Conservation (phyloP, 768 basidiomycete genomes). For the Mycena polygramma region DNA sequence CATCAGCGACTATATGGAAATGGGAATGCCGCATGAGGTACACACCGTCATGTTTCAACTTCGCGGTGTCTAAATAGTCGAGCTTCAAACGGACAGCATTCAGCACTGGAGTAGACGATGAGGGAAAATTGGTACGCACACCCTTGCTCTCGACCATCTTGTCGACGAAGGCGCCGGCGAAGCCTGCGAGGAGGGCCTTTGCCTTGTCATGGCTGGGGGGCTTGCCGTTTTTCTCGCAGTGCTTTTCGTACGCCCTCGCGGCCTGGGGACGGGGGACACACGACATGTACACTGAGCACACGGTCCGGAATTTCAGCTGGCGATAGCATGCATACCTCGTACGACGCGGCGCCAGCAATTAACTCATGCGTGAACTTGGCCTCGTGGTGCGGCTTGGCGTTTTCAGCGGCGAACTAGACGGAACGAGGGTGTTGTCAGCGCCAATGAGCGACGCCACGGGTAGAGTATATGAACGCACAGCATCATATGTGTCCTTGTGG, state of each 20-base stretch:
- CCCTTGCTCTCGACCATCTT: slow-evolving; percentile 64
- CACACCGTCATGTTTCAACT: neutral
- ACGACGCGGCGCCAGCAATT: slow-evolving; percentile 75
- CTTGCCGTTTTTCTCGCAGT: slow-evolving; percentile 55
- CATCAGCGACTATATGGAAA: too few relatives aligned
- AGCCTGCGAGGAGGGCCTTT: slow-evolving; percentile 61
- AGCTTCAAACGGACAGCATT: neutral
- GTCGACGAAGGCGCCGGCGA: slow-evolving; percentile 57
- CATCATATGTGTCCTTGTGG: slow-evolving; percentile 6
- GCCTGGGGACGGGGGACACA: slow-evolving; percentile 53
- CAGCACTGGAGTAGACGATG: neutral
- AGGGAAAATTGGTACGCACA: slow-evolving; percentile 41
- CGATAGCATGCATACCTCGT: slow-evolving; percentile 56
- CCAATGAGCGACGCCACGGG: neutral
- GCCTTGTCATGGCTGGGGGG: slow-evolving; percentile 54
- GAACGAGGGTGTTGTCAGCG: neutral
- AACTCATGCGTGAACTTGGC: slow-evolving; percentile 73
- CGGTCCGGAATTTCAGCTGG: too few relatives aligned
- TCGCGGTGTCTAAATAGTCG: neutral
- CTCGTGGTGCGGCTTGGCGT: slow-evolving; percentile 54
- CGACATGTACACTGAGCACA: too few relatives aligned
- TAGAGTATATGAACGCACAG: neutral
- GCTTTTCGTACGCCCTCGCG: slow-evolving; percentile 67
- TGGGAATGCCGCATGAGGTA: neutral
- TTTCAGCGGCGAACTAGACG: neutral